phyloP scores from a whole-genome alignment of 1,284 basidiomycete species.

The Coniferiporia weirii region DNA sequence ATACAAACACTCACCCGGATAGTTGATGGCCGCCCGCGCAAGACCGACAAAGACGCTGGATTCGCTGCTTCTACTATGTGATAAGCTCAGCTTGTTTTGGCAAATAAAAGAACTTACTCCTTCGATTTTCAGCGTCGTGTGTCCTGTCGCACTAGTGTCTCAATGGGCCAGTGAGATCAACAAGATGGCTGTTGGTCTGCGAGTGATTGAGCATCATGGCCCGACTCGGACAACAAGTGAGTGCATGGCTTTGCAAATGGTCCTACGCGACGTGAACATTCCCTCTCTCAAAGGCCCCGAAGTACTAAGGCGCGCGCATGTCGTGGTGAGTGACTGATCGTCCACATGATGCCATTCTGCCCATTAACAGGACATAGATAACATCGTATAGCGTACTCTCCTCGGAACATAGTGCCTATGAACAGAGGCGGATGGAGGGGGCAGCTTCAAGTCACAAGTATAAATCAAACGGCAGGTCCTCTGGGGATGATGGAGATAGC shows the following conservation, averaged over 20 bases:
- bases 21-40: slow-evolving; percentile 66
- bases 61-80: slow-evolving; percentile 72
- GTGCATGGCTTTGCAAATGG: slow-evolving; percentile 18
- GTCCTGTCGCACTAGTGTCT: slow-evolving; percentile 78
- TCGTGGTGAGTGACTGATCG: slow-evolving; percentile 46
- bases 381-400: slow-evolving; percentile 82
- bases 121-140: slow-evolving; percentile 58
- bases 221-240: slow-evolving; percentile 61
- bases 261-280: not conserved
- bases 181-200: slow-evolving; percentile 69
- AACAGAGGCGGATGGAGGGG: not conserved
- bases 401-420: slow-evolving; percentile 60
- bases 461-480: slow-evolving; percentile 24
- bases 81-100: slow-evolving; percentile 26
- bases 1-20: slow-evolving; percentile 88
- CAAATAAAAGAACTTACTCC: slow-evolving; percentile 7
- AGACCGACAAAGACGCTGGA: slow-evolving; percentile 66
- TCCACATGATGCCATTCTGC: not conserved
- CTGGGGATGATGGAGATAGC: slow-evolving; percentile 30
- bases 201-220: slow-evolving; percentile 82
- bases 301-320: slow-evolving; percentile 58
- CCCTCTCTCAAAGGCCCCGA: slow-evolving; percentile 45
- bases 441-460: slow-evolving; percentile 23
- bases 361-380: slow-evolving; percentile 25
- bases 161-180: slow-evolving; percentile 90